These are phyloP conservation scores for Solanum gandarillasii DNA, from an alignment of 257 asterid genomes.

Conservation along the genomic window DNA sequence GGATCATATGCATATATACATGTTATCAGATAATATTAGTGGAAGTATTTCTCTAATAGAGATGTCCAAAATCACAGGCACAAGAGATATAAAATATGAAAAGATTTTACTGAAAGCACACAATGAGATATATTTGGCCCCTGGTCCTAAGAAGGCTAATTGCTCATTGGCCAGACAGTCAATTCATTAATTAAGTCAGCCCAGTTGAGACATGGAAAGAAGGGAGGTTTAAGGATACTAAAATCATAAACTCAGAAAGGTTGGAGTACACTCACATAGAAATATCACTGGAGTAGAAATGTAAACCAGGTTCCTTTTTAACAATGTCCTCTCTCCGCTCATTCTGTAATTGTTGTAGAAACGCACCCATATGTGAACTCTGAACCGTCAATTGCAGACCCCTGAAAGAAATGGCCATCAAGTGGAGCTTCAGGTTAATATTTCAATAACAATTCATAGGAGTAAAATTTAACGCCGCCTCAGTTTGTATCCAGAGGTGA, in stretches of 20 bases:
- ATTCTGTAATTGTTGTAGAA: conserved; percentile 66
- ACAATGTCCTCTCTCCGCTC: conserved; percentile 56
- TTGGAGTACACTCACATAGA: conserved; percentile 55
- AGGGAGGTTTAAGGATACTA: neutral
- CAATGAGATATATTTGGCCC: neutral
- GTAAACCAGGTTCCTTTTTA: conserved; percentile 68
- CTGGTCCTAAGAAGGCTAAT: neutral
- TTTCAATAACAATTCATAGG: neutral
- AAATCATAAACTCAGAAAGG: neutral
- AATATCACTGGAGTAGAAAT: conserved; percentile 80
- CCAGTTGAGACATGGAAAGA: neutral
- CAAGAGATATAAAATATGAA: neutral
- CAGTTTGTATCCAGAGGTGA: neutral
- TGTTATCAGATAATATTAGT: neutral
- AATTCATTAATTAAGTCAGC: neutral
- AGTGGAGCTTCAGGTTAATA: neutral
- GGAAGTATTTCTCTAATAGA: neutral
- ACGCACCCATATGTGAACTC: conserved; percentile 78
- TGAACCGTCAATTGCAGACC: conserved; percentile 50
- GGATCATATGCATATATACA: neutral
- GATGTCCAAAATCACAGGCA: neutral
- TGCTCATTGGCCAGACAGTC: neutral
- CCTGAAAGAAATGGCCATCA: conserved; percentile 29
- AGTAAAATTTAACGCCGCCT: neutral
- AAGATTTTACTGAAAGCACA: neutral